Evolutionary conservation across 2,329 filamentous ascomycete genomes (phyloP).

Genomic region (Colletotrichum lini): DNA sequence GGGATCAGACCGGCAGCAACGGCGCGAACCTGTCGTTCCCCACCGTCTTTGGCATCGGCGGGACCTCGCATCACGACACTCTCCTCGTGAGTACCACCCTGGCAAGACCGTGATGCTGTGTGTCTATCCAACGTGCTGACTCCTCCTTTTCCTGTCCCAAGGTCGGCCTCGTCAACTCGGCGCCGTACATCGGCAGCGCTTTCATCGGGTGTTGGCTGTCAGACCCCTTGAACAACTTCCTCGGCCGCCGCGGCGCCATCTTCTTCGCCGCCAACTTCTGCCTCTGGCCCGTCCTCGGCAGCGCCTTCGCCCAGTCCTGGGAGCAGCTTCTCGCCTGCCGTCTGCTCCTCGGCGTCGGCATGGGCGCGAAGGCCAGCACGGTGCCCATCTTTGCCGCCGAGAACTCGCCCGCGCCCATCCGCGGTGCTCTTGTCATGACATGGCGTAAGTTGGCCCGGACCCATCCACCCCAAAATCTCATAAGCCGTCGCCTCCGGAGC

Average conservation of each 20-base stretch:
- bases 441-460: constrained; percentile 19
- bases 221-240: constrained; percentile 74
- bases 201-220: constrained; percentile 79
- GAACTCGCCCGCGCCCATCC: constrained; percentile 77
- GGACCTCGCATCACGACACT: constrained; percentile 58
- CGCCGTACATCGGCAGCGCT: constrained; percentile 60
- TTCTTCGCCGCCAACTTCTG: constrained; percentile 82
- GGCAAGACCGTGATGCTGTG: neutral
- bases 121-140: constrained; percentile 42
- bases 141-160: constrained; percentile 71
- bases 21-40: constrained; percentile 65
- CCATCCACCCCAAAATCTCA: neutral
- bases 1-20: constrained; percentile 64
- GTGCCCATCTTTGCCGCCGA: constrained; percentile 85
- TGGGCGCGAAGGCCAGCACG: constrained; percentile 79
- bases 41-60: constrained; percentile 60
- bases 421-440: constrained; percentile 71
- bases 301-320: constrained; percentile 80
- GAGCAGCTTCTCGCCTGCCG: constrained; percentile 78
- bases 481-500: neutral
- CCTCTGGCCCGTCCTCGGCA: constrained; percentile 78
- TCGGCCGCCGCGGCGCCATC: constrained; percentile 77
- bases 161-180: constrained; percentile 71
- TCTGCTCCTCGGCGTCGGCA: constrained; percentile 82
- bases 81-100: constrained; percentile 55